Evolutionary conservation across 176 grass and related monocot species (phyloP).

Genomic region (Microstegium vimineum): DNA sequence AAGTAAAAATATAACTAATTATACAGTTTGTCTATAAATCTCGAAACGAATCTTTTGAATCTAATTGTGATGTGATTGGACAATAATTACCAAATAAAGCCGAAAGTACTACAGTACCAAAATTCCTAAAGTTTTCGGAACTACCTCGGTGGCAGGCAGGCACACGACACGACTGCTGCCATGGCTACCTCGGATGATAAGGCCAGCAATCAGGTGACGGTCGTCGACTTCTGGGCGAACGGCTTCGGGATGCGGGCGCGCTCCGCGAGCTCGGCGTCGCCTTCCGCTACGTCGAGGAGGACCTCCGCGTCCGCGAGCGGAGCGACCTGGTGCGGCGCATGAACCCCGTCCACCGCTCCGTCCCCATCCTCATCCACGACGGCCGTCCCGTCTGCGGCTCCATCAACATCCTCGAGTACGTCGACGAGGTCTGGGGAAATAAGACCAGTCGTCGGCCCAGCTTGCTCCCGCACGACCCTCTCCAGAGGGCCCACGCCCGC

Average conservation of each 20-base stretch:
- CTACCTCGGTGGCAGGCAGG: too few relatives aligned
- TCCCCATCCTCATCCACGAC: constrained; percentile 25
- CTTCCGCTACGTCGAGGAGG: constrained; percentile 24
- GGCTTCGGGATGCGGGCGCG: constrained; percentile 18
- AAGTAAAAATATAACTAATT: too few relatives aligned
- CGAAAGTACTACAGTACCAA: too few relatives aligned
- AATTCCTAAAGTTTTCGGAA: too few relatives aligned
- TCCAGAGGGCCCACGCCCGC: neutral
- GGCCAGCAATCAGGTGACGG: neutral
- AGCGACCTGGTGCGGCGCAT: constrained; percentile 27
- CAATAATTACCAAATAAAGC: too few relatives aligned
- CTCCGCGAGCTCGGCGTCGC: constrained; percentile 22
- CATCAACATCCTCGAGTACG: constrained; percentile 37
- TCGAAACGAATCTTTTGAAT: too few relatives aligned
- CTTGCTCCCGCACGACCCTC: constrained; percentile 5
- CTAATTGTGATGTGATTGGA: too few relatives aligned
- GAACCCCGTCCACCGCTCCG: constrained; percentile 17
- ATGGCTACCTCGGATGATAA: neutral
- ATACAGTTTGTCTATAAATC: too few relatives aligned
- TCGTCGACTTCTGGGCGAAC: constrained; percentile 41
- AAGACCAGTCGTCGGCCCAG: neutral
- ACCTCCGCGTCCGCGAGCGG: neutral
- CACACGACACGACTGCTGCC: neutral
- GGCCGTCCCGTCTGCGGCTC: constrained; percentile 23
- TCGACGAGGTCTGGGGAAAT: neutral